A percentile compares a stretch with the other conserved stretches of the same genome.
Evolutionary conservation across 2,329 filamentous ascomycete species (phyloP).

Genomic region (Talaromyces sp.): DNA sequence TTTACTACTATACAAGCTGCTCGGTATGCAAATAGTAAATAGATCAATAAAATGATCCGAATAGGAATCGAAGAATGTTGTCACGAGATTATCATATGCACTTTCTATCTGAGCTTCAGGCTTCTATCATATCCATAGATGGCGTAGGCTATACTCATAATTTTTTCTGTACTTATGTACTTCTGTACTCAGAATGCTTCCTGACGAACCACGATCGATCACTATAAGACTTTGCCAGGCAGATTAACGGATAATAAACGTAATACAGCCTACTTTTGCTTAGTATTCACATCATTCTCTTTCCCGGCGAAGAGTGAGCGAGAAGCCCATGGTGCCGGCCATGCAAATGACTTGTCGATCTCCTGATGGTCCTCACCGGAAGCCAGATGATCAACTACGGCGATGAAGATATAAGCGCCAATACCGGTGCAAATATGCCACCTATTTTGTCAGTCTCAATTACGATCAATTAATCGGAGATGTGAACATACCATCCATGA

Average conservation of each 20-base stretch:
- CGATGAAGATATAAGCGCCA: constrained; percentile 42
- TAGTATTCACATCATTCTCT: neutral
- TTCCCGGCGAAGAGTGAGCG: neutral
- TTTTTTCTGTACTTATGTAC: too few species aligned
- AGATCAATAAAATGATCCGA: too few species aligned
- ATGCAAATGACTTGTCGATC: constrained; percentile 29
- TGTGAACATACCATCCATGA: constrained; percentile 40
- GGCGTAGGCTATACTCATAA: too few species aligned
- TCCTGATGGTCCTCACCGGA: constrained; percentile 34
- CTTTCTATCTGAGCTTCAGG: too few species aligned
- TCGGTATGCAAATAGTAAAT: too few species aligned
- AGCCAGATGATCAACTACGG: constrained; percentile 37
- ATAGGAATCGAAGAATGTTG: too few species aligned
- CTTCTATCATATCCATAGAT: too few species aligned
- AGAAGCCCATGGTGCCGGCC: constrained; percentile 26
- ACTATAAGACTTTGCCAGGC: neutral
- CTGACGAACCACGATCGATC: too few species aligned
- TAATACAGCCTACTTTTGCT: neutral
- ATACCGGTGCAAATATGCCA: constrained; percentile 46
- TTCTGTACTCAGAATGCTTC: too few species aligned
- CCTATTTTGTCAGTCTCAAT: constrained; percentile 25
- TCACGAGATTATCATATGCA: too few species aligned
- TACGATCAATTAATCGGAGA: neutral
- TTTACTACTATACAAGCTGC: too few species aligned
- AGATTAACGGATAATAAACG: neutral